phyloP scores from a whole-genome alignment of 805 yeast genomes.

The Saccharomyces eubayanus region DNA sequence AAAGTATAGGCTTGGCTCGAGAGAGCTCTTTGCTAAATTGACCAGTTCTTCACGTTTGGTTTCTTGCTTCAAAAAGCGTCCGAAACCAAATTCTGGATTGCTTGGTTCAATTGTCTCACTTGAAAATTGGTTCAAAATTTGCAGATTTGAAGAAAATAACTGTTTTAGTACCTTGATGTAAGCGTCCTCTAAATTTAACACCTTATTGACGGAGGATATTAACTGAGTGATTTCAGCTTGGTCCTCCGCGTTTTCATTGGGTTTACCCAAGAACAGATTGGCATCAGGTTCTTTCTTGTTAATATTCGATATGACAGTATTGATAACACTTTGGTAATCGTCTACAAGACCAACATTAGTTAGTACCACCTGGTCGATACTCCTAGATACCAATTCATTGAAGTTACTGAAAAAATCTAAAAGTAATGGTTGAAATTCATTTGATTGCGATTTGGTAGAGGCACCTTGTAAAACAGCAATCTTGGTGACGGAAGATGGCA shows the following conservation, averaged over 20 bases:
- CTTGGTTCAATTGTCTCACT: constrained; percentile 39
- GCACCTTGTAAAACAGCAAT: constrained; percentile 64
- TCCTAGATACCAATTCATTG: constrained; percentile 37
- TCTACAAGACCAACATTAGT: constrained; percentile 37
- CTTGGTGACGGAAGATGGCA: constrained; percentile 49
- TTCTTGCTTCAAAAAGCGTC: constrained; percentile 54
- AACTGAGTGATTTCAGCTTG: constrained; percentile 2
- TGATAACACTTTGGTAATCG: constrained; percentile 40
- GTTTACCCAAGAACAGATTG: constrained; percentile 49
- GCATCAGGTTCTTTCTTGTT: constrained; percentile 49
- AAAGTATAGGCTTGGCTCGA: constrained; percentile 36
- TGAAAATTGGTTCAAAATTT: constrained; percentile 52
- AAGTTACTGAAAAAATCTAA: constrained; percentile 65
- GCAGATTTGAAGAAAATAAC: constrained; percentile 45
- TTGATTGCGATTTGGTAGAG: constrained; percentile 16
- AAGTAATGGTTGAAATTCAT: constrained; percentile 59
- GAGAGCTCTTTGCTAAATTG: constrained; percentile 38
- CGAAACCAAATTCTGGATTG: constrained; percentile 84
- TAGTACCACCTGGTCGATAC: constrained; percentile 46
- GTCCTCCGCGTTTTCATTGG: constrained; percentile 3
- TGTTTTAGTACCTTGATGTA: constrained; percentile 70
- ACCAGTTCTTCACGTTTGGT: constrained; percentile 43
- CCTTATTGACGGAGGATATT: constrained; percentile 33
- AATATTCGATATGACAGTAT: constrained; percentile 35
- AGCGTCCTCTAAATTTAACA: constrained; percentile 56